Conservation (phyloP, 352 stramenopile genomes). For the Phytophthora fragariaefolia region DNA sequence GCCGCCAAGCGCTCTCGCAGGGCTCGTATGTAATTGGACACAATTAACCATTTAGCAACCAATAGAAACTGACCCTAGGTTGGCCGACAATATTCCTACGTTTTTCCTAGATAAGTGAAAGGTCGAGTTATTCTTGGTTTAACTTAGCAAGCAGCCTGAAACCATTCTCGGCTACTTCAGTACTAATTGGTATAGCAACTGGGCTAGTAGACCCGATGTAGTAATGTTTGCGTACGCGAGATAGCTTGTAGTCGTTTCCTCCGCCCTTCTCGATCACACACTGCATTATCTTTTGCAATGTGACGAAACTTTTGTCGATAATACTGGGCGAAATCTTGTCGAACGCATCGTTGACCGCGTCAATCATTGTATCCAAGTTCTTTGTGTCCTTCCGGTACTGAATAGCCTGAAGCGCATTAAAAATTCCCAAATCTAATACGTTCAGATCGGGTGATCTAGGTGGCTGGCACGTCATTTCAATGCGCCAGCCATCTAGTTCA, state of each 20-base stretch:
- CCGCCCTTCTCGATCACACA: background rate
- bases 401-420: background rate
- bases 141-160: background rate
- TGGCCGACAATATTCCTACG: background rate
- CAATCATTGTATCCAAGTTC: background rate
- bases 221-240: background rate
- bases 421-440: background rate
- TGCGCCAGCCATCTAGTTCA: background rate
- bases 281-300: background rate
- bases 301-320: background rate
- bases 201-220: background rate
- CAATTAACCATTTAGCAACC: background rate
- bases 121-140: too few species aligned
- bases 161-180: background rate
- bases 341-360: background rate
- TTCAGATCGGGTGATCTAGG: background rate
- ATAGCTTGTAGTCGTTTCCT: background rate
- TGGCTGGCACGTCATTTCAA: background rate
- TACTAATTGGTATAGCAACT: background rate
- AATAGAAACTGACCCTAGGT: background rate
- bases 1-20: background rate
- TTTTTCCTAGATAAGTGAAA: constrained; percentile 17
- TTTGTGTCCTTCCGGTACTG: background rate
- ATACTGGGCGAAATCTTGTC: background rate
- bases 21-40: background rate